A percentile compares a stretch with the other conserved stretches of the same genome.
Evolutionary conservation across 148 eudicot species (phyloP).

Genomic region (Tetragonia tetragonoides): DNA sequence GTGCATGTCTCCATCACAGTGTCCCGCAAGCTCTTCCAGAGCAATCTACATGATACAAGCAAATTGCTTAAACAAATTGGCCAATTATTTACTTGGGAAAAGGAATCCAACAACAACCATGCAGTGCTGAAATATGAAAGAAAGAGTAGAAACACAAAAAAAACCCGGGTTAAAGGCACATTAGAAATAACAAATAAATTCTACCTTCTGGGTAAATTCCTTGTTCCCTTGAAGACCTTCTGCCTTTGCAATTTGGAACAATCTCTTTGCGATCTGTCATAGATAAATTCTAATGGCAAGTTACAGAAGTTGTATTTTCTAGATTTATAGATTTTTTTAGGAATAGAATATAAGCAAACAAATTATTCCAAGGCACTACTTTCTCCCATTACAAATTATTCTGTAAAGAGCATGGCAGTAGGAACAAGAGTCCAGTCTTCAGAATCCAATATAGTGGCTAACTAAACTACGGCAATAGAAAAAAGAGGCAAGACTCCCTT

Average conservation of each 20-base stretch:
- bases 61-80: neutral
- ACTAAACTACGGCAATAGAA: too few relatives aligned
- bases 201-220: conserved; percentile 37
- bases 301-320: neutral
- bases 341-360: neutral
- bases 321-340: neutral
- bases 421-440: too few relatives aligned
- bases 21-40: conserved; percentile 87
- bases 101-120: neutral
- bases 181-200: neutral
- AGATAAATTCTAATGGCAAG: conserved; percentile 2
- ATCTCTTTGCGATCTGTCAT: conserved; percentile 83
- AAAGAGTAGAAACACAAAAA: neutral
- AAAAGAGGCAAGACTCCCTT: neutral
- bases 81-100: too few relatives aligned
- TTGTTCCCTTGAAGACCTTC: conserved; percentile 90
- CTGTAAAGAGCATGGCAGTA: too few relatives aligned
- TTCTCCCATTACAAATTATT: neutral
- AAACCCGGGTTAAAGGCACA: neutral
- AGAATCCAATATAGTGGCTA: too few relatives aligned
- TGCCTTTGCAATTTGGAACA: conserved; percentile 69
- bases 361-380: neutral
- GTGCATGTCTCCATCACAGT: conserved; percentile 93
- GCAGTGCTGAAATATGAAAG: neutral
- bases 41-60: conserved; percentile 56